Evolutionary conservation across 2,329 filamentous ascomycete genomes (phyloP), one percentile per base, ranked within the genome.

Genomic region (Calonectria pseudoturangicola): DNA sequence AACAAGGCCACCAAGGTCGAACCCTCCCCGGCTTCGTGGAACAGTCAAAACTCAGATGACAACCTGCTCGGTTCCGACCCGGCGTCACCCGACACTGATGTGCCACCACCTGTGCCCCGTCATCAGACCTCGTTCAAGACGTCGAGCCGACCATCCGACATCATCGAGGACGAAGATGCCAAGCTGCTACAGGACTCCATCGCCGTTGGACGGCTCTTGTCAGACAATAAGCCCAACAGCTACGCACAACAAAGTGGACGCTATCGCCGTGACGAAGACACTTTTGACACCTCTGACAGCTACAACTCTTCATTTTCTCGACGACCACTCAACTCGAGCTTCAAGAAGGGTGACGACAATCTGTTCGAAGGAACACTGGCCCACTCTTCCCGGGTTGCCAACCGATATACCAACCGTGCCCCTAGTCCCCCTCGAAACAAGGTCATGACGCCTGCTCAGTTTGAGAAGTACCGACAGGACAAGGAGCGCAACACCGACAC

Each of bases 371-470:
- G 84, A 28, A 87, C 84, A 43, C 76, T 85, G 10, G 79, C 84
- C 2, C 85, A 84, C 4, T 83, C 84, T 9, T 81, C 83, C 13
- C 83, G 83, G 51, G 75, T 84, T 28, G 81, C 82, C 15, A 82
- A 85, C 45, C 85, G 85, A 71, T 82, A 82, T 63, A 74, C 76
- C 25, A 79, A 80, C 13, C 84, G 79, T 65, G 83, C 80, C 60
- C 79, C 82, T 9, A 86, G 81, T 66, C 83, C 86, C 2, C 84
- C 88, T 10, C 86, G 87, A 25, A 93, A 90, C 82, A 97, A 97
- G 83, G 93, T 97, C 74, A 98, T 98, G 94, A 98, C 95, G 2
- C 93, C 93, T 1, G 94, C 93, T 13, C 92, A 98, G 81, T 98
- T 97, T 77, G 95, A 98, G 82, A 90, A 90, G 75, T 96, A 96